Conservation (phyloP, 805 yeast genomes). For the Saccharomycopsis sp. region DNA sequence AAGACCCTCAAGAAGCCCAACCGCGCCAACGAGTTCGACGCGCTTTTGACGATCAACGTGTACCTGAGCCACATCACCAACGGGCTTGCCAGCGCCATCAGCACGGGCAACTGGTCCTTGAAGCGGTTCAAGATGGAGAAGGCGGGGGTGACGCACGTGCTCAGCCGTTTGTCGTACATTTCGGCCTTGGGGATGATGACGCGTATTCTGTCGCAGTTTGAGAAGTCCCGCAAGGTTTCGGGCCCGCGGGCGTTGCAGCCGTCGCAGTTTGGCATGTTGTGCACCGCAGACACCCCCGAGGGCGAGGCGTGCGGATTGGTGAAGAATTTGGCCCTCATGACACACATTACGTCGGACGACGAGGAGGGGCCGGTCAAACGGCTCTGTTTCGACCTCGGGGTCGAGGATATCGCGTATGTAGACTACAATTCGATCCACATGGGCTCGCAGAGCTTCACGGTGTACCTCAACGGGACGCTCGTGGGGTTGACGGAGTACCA, state of each 20-base stretch:
- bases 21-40: conserved; percentile 92
- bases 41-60: conserved; percentile 78
- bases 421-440: conserved; percentile 81
- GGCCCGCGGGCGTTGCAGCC: conserved; percentile 99
- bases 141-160: conserved; percentile 97
- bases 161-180: conserved; percentile 84
- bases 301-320: conserved; percentile 99
- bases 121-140: conserved; percentile 99
- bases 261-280: conserved; percentile 97
- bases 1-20: conserved; percentile 90
- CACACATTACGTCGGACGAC: conserved; percentile 97
- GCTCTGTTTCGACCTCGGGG: conserved; percentile 77
- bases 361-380: conserved; percentile 84
- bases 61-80: conserved; percentile 90
- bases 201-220: conserved; percentile 97
- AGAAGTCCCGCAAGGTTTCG: conserved; percentile 93
- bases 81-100: conserved; percentile 92
- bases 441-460: conserved; percentile 66
- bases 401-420: conserved; percentile 73
- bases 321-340: conserved; percentile 94
- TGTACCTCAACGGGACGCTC: conserved; percentile 89
- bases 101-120: conserved; percentile 98
- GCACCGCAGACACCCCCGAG: conserved; percentile 98
- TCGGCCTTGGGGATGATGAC: conserved; percentile 99
- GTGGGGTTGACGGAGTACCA: conserved; percentile 88